Percentiles rank a stretch among this genome's conserved stretches.
Conservation (phyloP, 495 filamentous ascomycete species). For the Lepidopterella palustris region DNA sequence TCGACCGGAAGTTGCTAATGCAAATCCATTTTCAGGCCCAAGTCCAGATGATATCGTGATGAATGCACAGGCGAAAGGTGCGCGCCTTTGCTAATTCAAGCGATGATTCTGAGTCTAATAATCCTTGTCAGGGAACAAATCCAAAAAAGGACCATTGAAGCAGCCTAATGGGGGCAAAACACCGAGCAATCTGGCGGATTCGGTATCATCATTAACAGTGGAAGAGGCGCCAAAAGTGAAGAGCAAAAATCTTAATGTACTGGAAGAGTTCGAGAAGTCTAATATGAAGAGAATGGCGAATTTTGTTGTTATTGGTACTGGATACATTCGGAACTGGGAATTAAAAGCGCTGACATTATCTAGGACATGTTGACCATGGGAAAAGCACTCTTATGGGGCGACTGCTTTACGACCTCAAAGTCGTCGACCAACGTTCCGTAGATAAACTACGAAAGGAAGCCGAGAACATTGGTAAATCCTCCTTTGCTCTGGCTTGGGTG, state of each 20-base stretch:
- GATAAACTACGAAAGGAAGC: slow-evolving; percentile 84
- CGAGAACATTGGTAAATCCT: slow-evolving; percentile 85
- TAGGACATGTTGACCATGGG: slow-evolving; percentile 93
- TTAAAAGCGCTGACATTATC: not conserved
- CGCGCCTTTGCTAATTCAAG: slow-evolving; percentile 32
- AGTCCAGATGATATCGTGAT: slow-evolving; percentile 91
- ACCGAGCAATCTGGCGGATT: slow-evolving; percentile 32
- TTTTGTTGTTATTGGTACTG: slow-evolving; percentile 89
- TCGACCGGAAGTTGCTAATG: slow-evolving; percentile 44
- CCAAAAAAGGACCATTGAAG: slow-evolving; percentile 42
- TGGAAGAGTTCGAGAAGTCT: slow-evolving; percentile 70
- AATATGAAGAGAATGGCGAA: slow-evolving; percentile 76
- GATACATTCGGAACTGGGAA: not conserved
- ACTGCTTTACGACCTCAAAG: slow-evolving; percentile 80
- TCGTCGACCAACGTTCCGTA: slow-evolving; percentile 78
- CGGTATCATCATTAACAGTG: slow-evolving; percentile 53
- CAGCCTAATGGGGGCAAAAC: slow-evolving; percentile 42
- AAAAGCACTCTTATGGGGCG: slow-evolving; percentile 98
- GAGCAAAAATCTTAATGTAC: slow-evolving; percentile 80
- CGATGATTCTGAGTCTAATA: slow-evolving; percentile 26
- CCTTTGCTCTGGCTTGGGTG: slow-evolving; percentile 95
- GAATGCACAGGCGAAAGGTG: slow-evolving; percentile 87
- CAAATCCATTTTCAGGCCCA: slow-evolving; percentile 71
- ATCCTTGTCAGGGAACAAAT: slow-evolving; percentile 40
- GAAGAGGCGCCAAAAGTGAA: slow-evolving; percentile 66